phyloP scores from a whole-genome alignment of 1,284 basidiomycete genomes.

The Apiotrichum sp. region DNA sequence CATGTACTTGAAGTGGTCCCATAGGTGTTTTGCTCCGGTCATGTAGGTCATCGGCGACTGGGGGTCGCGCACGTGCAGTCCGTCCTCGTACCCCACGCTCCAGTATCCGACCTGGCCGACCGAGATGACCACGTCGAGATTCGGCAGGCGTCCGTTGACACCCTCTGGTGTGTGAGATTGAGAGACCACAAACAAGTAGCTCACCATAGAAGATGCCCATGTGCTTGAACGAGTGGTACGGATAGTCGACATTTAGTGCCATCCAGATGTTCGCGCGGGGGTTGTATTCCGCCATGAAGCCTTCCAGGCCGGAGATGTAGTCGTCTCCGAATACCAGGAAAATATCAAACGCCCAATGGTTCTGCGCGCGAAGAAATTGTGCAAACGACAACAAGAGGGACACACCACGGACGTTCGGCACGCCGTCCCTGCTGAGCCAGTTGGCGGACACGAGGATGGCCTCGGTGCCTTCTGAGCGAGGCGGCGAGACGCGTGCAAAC shows the following conservation, averaged over 20 bases:
- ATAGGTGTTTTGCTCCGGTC: conserved; percentile 31
- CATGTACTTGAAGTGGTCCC: conserved; percentile 37
- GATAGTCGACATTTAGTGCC: conserved; percentile 89
- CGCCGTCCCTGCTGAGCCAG: conserved; percentile 60
- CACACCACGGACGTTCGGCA: conserved; percentile 73
- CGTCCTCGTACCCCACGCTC: conserved; percentile 64
- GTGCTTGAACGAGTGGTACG: conserved; percentile 91
- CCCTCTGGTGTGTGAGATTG: conserved; percentile 60
- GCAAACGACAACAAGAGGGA: conserved; percentile 77
- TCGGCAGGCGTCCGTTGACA: conserved; percentile 86
- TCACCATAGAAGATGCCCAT: conserved; percentile 83
- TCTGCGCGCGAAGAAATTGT: conserved; percentile 74
- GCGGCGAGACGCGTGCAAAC: conserved; percentile 74
- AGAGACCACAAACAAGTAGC: conserved; percentile 22
- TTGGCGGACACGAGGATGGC: conserved; percentile 84
- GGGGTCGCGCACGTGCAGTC: conserved; percentile 64
- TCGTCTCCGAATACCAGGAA: conserved; percentile 85
- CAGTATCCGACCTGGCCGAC: conserved; percentile 65
- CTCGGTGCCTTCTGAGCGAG: conserved; percentile 81
- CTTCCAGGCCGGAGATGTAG: conserved; percentile 83
- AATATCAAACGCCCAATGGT: conserved; percentile 90
- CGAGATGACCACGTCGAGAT: conserved; percentile 89
- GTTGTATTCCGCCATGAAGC: conserved; percentile 82
- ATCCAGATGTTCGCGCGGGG: conserved; percentile 85
- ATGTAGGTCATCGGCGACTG: conserved; percentile 6